These are phyloP conservation scores for Rubia yunnanensis DNA, from an alignment of 257 asterid species.

Conservation along the genomic window DNA sequence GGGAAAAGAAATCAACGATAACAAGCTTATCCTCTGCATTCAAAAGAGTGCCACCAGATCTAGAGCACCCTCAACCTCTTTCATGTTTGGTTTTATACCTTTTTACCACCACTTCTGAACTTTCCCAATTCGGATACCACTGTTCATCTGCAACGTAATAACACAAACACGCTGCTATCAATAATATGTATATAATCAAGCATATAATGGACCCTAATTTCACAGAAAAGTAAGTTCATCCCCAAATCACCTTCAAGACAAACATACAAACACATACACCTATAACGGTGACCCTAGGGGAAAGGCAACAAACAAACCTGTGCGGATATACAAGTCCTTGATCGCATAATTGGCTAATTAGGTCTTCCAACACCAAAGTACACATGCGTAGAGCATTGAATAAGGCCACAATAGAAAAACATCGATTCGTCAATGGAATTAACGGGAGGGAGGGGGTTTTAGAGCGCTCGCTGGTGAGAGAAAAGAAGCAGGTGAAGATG, in stretches of 20 bases:
- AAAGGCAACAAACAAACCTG: neutral
- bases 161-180: neutral
- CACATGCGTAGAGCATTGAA: neutral
- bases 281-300: neutral
- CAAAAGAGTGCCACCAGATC: constrained; percentile 30
- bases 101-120: constrained; percentile 43
- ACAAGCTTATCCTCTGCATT: constrained; percentile 31
- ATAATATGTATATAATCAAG: neutral
- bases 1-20: constrained; percentile 40
- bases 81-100: constrained; percentile 37
- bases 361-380: neutral
- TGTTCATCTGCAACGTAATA: neutral
- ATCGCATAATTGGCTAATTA: neutral
- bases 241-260: neutral
- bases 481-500: too few species aligned
- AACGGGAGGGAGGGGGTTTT: too few species aligned
- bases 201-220: neutral
- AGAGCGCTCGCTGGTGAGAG: too few species aligned
- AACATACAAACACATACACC: neutral
- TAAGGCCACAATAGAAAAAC: too few species aligned
- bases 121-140: constrained; percentile 15
- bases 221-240: neutral
- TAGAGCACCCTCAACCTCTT: constrained; percentile 28
- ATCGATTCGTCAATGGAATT: too few species aligned
- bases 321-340: neutral